These are phyloP conservation scores for Corylus avellana DNA, from an alignment of 306 rosid species.

Conservation along the genomic window DNA sequence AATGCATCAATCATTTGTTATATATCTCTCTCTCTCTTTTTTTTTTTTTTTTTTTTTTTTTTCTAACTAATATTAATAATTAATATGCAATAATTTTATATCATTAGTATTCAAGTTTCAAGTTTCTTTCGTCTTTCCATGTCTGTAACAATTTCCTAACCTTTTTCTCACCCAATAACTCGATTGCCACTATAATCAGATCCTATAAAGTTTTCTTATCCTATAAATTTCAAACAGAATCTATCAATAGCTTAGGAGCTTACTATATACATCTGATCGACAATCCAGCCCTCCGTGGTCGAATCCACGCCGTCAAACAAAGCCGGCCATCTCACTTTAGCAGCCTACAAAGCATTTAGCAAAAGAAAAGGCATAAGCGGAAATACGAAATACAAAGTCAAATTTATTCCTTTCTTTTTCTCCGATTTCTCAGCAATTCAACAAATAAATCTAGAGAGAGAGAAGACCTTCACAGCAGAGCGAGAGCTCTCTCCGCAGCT, in stretches of 20 bases:
- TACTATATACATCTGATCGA: conserved; percentile 77
- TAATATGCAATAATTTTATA: too few species aligned
- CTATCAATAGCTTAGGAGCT: conserved; percentile 19
- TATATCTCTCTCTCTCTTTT: too few species aligned
- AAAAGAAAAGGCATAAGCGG: not conserved
- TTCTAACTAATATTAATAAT: too few species aligned
- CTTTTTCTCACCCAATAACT: conserved; percentile 13
- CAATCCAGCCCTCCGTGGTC: conserved; percentile 64
- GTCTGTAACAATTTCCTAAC: not conserved
- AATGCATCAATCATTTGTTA: too few species aligned
- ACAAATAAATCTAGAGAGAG: not conserved
- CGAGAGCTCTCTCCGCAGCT: conserved; percentile 94
- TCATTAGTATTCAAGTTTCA: not conserved
- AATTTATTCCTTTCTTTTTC: not conserved
- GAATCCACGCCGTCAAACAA: conserved; percentile 69
- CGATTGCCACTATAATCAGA: conserved; percentile 7
- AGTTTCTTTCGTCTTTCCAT: conserved; percentile 5
- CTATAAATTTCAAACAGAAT: not conserved
- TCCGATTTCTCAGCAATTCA: conserved; percentile 17
- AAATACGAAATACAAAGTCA: not conserved
- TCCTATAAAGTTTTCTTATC: not conserved
- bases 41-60: too few species aligned
- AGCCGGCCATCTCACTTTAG: conserved; percentile 76
- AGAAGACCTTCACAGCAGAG: conserved; percentile 79
- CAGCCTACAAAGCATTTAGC: conserved; percentile 57